Evolutionary conservation across 1,139 yeast species (phyloP).

Genomic region (Candida sp.): DNA sequence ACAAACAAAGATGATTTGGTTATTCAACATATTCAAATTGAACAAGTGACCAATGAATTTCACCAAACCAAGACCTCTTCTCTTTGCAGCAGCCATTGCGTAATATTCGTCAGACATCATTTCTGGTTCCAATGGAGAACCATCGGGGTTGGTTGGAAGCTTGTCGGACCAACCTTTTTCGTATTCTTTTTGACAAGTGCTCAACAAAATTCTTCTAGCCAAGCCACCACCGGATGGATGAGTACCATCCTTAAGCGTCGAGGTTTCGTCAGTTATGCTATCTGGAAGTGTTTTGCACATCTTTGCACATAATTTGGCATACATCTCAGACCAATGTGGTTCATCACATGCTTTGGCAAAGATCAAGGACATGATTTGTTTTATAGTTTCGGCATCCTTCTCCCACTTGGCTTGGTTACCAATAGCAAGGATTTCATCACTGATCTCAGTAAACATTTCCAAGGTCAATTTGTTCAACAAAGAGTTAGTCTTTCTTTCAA

Average conservation of each 20-base stretch:
- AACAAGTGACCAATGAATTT: slow-evolving; percentile 95
- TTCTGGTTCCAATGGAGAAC: slow-evolving; percentile 80
- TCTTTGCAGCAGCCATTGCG: slow-evolving; percentile 89
- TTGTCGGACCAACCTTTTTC: slow-evolving; percentile 96
- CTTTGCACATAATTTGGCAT: slow-evolving; percentile 93
- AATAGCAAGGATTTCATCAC: slow-evolving; percentile 75
- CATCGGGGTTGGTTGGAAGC: slow-evolving; percentile 82
- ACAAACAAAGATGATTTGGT: slow-evolving; percentile 80
- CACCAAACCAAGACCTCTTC: slow-evolving; percentile 97
- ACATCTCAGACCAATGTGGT: slow-evolving; percentile 98
- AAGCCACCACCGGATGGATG: slow-evolving; percentile 67
- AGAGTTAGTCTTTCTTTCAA: slow-evolving; percentile 86
- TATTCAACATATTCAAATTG: slow-evolving; percentile 77
- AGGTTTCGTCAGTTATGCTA: slow-evolving; percentile 66
- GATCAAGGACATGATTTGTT: slow-evolving; percentile 81
- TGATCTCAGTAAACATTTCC: slow-evolving; percentile 86
- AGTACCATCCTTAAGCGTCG: slow-evolving; percentile 56
- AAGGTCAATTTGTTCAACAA: slow-evolving; percentile 91
- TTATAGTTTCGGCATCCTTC: slow-evolving; percentile 80
- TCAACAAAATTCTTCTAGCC: slow-evolving; percentile 81
- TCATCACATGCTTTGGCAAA: slow-evolving; percentile 98
- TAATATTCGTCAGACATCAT: slow-evolving; percentile 98
- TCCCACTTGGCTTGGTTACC: slow-evolving; percentile 91
- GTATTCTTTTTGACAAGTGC: slow-evolving; percentile 92
- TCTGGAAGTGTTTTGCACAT: slow-evolving; percentile 71